phyloP scores from a whole-genome alignment of 1,139 yeast species.

The Arxiozyma telluris region DNA sequence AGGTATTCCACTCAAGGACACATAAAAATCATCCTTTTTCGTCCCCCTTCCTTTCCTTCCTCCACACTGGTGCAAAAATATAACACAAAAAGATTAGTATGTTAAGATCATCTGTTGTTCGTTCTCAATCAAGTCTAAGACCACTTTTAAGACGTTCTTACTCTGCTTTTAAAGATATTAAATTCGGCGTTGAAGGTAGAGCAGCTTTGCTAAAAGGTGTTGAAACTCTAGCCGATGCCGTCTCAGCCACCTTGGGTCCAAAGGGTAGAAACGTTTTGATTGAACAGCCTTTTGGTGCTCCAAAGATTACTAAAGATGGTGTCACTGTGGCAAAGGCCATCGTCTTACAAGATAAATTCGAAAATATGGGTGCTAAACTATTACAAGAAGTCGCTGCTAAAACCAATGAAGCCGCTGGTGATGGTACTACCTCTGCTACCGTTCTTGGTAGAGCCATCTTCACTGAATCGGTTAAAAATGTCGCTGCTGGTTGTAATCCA shows the following conservation, averaged over 20 bases:
- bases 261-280: constrained; percentile 96
- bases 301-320: constrained; percentile 99
- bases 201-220: constrained; percentile 95
- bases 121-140: constrained; percentile 16
- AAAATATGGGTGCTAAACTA: constrained; percentile 88
- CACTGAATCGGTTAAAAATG: constrained; percentile 95
- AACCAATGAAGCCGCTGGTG: constrained; percentile 98
- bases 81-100: constrained; percentile 7
- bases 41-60: no score
- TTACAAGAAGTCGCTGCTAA: constrained; percentile 97
- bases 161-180: constrained; percentile 86
- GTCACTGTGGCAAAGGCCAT: constrained; percentile 94
- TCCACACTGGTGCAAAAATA: neutral
- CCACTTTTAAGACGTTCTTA: constrained; percentile 23
- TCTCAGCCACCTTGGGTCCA: constrained; percentile 94
- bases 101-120: constrained; percentile 24
- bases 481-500: constrained; percentile 99
- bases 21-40: no score
- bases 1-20: no score
- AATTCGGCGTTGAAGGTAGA: constrained; percentile 97
- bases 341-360: constrained; percentile 83
- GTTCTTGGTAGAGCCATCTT: constrained; percentile 94
- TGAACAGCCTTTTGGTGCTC: constrained; percentile 95
- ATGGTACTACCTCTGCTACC: constrained; percentile 98
- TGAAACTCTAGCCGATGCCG: constrained; percentile 94